Percentiles rank a stretch among this genome's conserved stretches.
Conservation (phyloP, 2,329 filamentous ascomycete genomes). For the Scytalidium sp. region DNA sequence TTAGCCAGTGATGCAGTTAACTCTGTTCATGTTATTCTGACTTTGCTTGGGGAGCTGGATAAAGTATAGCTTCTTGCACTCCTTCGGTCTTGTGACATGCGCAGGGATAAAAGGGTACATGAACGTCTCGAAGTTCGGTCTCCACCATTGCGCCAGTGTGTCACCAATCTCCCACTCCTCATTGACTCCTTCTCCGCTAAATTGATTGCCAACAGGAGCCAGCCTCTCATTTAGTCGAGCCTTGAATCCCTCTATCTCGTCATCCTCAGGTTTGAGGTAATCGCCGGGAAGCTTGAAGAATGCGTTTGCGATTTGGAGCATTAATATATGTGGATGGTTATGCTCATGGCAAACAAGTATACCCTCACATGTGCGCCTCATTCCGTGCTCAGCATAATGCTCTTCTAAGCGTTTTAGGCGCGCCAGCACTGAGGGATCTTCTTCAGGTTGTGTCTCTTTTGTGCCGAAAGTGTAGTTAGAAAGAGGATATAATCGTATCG, state of each 20-base stretch:
- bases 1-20: constrained; percentile 6
- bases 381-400: constrained; percentile 87
- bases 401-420: constrained; percentile 93
- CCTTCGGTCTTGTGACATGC: constrained; percentile 93
- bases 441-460: constrained; percentile 96
- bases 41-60: constrained; percentile 91
- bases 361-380: constrained; percentile 95
- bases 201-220: constrained; percentile 82
- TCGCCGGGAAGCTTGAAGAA: constrained; percentile 99
- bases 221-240: constrained; percentile 86
- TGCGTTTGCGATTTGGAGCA: constrained; percentile 98
- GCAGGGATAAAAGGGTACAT: constrained; percentile 99
- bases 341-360: constrained; percentile 98
- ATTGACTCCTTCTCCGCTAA: constrained; percentile 80
- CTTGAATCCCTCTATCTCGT: constrained; percentile 96
- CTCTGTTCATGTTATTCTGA: constrained; percentile 40
- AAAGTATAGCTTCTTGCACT: constrained; percentile 99
- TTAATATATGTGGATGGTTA: constrained; percentile 97
- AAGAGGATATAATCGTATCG: constrained; percentile 88
- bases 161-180: constrained; percentile 95
- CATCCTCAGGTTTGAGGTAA: constrained; percentile 84
- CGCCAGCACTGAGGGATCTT: constrained; percentile 92
- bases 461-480: constrained; percentile 99
- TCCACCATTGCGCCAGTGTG: constrained; percentile 96
- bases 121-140: constrained; percentile 98